Evolutionary conservation across 495 filamentous ascomycete species (phyloP).

Genomic region (Corynascus novoguineensis): DNA sequence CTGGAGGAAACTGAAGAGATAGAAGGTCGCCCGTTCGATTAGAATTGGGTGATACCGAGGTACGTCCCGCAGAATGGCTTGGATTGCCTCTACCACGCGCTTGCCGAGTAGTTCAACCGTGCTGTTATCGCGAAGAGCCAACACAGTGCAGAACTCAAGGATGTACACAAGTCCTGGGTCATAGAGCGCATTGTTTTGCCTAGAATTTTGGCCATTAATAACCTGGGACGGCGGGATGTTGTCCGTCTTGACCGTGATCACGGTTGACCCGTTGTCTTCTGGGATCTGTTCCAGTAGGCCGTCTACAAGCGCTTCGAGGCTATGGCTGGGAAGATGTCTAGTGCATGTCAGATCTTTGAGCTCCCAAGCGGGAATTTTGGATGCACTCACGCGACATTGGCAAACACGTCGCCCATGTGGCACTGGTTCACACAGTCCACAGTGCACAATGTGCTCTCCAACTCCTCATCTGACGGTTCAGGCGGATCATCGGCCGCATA

Average conservation of each 20-base stretch:
- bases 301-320: slow-evolving; percentile 62
- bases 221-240: slow-evolving; percentile 51
- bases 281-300: slow-evolving; percentile 78
- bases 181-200: slow-evolving; percentile 57
- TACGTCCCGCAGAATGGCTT: slow-evolving; percentile 74
- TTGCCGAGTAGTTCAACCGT: slow-evolving; percentile 70
- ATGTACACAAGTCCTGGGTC: slow-evolving; percentile 83
- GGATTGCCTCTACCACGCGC: slow-evolving; percentile 69
- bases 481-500: slow-evolving; percentile 97
- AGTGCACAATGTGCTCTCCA: slow-evolving; percentile 90
- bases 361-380: background rate
- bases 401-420: slow-evolving; percentile 73
- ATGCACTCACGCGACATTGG: slow-evolving; percentile 69
- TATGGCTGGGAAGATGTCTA: slow-evolving; percentile 63
- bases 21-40: slow-evolving; percentile 77
- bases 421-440: slow-evolving; percentile 93
- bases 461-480: slow-evolving; percentile 93
- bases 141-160: slow-evolving; percentile 79
- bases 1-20: slow-evolving; percentile 75
- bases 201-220: slow-evolving; percentile 54
- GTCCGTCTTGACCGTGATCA: slow-evolving; percentile 86
- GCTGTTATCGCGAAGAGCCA: slow-evolving; percentile 69
- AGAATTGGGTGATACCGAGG: slow-evolving; percentile 70
- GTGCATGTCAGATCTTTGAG: slow-evolving; percentile 9
- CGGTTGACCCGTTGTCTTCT: slow-evolving; percentile 70